Conservation (phyloP, 257 asterid genomes). For the Nicotiana paniculata region DNA sequence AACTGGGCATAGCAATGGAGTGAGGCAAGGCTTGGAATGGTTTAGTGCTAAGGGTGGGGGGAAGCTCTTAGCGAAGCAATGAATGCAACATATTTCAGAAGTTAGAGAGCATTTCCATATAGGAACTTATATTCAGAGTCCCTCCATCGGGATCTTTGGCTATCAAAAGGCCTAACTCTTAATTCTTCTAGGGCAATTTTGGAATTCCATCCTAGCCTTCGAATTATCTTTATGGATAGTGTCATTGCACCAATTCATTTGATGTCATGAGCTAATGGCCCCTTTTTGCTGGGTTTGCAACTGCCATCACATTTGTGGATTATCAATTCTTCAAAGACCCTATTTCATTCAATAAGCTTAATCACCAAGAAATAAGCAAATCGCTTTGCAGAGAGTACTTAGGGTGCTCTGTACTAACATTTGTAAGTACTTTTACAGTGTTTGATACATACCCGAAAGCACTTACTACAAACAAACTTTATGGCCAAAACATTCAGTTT, state of each 20-base stretch:
- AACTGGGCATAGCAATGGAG: no score
- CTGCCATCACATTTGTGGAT: not conserved
- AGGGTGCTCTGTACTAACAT: not conserved
- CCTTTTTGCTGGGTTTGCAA: not conserved
- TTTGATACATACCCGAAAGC: not conserved
- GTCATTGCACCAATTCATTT: not conserved
- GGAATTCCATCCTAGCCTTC: not conserved
- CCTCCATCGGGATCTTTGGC: not conserved
- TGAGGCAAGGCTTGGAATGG: no score
- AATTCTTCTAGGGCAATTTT: not conserved
- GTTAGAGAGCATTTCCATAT: not conserved
- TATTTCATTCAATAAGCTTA: not conserved
- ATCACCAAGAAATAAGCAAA: not conserved
- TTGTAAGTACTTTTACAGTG: not conserved
- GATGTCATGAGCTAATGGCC: not conserved
- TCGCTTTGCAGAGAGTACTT: not conserved
- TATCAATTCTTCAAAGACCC: not conserved
- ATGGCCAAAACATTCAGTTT: not conserved
- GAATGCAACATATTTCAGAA: not conserved
- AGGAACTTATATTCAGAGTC: not conserved
- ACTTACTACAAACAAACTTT: not conserved
- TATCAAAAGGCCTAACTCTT: not conserved
- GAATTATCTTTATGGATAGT: not conserved
- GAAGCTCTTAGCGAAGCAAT: not conserved
- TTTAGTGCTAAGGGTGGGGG: no score